Percentiles rank a stretch among this genome's conserved stretches.
Evolutionary conservation across 2,329 filamentous ascomycete genomes (phyloP).

Genomic region (Fusarium liriodendri): DNA sequence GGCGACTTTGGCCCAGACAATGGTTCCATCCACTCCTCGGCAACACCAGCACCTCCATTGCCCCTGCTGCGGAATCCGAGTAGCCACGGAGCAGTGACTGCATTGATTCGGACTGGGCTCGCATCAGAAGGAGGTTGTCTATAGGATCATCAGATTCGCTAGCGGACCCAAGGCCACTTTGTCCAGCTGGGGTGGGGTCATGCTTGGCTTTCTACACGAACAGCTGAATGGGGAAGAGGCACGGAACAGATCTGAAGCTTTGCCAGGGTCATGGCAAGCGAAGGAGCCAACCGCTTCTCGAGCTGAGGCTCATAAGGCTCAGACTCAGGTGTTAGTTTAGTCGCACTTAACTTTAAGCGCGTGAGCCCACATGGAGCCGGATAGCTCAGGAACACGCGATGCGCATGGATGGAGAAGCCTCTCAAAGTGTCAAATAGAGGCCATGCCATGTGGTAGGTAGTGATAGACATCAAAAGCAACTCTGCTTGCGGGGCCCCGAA

Average conservation of each 20-base stretch:
- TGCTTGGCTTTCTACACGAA: neutral
- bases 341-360: neutral
- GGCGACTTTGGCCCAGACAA: neutral
- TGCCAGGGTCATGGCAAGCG: neutral
- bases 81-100: slow-evolving; percentile 9
- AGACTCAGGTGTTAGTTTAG: neutral
- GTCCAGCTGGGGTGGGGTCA: neutral
- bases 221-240: neutral
- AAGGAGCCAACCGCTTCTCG: neutral
- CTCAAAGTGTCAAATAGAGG: neutral
- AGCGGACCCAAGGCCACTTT: slow-evolving; percentile 10
- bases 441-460: neutral
- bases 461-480: slow-evolving; percentile 1
- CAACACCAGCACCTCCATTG: slow-evolving; percentile 4
- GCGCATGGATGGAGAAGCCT: neutral
- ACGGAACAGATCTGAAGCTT: slow-evolving; percentile 5
- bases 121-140: slow-evolving; percentile 19
- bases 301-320: slow-evolving; percentile 1
- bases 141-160: slow-evolving; percentile 20
- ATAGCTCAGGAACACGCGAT: neutral
- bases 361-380: neutral
- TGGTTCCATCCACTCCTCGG: slow-evolving; percentile 7
- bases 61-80: slow-evolving; percentile 1
- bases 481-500: neutral
- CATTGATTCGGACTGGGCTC: neutral